Evolutionary conservation across 305 asterid genomes (phyloP).

Genomic region (Plantago rigida): DNA sequence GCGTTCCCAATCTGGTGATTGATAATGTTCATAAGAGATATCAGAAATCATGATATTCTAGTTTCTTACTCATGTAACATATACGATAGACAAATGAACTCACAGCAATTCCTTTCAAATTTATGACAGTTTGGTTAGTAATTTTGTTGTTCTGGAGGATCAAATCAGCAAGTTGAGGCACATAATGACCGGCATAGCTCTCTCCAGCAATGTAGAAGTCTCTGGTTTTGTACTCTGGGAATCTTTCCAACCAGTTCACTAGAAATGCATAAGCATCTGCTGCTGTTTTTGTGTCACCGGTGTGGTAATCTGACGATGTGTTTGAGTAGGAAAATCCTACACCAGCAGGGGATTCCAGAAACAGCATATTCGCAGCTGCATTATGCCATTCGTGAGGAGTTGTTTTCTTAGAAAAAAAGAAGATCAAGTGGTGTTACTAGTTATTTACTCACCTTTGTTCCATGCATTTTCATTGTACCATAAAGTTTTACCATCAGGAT

Average conservation of each 20-base stretch:
- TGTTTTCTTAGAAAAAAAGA: too few relatives aligned
- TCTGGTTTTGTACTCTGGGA: slow-evolving; percentile 46
- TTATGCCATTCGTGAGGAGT: background rate
- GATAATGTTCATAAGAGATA: too few relatives aligned
- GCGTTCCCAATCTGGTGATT: slow-evolving; percentile 49
- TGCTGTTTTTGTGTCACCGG: slow-evolving; percentile 41
- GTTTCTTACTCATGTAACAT: too few relatives aligned
- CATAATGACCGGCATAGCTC: slow-evolving; percentile 55
- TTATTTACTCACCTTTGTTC: slow-evolving; percentile 28
- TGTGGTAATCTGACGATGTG: slow-evolving; percentile 35
- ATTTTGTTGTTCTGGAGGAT: slow-evolving; percentile 41
- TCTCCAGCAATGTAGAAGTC: slow-evolving; percentile 47
- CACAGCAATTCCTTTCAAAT: slow-evolving; percentile 56
- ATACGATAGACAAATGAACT: slow-evolving; percentile 5
- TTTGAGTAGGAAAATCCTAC: slow-evolving; percentile 64
- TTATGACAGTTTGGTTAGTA: slow-evolving; percentile 39
- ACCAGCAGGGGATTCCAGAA: slow-evolving; percentile 64
- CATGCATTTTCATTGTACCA: slow-evolving; percentile 34
- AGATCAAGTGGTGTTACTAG: too few relatives aligned
- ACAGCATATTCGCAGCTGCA: slow-evolving; percentile 51
- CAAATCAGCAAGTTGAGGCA: slow-evolving; percentile 51
- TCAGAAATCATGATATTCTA: too few relatives aligned
- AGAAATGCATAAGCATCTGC: slow-evolving; percentile 38
- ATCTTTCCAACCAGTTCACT: slow-evolving; percentile 53
- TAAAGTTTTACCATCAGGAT: slow-evolving; percentile 37